Conservation (phyloP, 2,329 filamentous ascomycete species). For the Exophiala phaeomuriformis region DNA sequence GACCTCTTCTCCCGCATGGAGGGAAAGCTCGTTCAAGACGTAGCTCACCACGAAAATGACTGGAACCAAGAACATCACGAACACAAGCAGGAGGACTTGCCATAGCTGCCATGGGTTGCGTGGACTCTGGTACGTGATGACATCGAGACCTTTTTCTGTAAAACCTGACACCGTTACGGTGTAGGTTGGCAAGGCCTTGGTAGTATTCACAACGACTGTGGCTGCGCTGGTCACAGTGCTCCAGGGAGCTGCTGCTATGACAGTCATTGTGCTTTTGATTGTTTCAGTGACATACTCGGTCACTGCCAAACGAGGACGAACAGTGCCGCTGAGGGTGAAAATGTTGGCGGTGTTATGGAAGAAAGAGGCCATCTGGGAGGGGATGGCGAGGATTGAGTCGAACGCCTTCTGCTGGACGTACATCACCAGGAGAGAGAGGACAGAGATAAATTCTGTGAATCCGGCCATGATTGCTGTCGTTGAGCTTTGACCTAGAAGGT, state of each 20-base stretch:
- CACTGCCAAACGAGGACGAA: background rate
- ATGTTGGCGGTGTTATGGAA: background rate
- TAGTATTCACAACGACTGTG: background rate
- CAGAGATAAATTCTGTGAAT: background rate
- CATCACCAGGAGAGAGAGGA: background rate
- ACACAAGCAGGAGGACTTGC: background rate
- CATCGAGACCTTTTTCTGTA: background rate
- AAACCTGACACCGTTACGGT: background rate
- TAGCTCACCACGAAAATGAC: background rate
- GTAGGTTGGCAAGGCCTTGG: background rate
- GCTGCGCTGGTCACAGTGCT: background rate
- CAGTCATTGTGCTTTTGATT: background rate
- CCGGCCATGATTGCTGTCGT: conserved; percentile 1
- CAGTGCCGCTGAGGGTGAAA: background rate
- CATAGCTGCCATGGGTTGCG: background rate
- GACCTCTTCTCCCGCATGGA: too few species aligned
- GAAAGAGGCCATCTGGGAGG: background rate
- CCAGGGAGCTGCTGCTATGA: background rate
- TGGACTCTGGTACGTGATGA: background rate
- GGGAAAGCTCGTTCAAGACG: background rate
- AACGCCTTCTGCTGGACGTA: background rate
- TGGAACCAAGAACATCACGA: background rate
- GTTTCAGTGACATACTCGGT: background rate
- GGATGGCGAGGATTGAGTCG: background rate
- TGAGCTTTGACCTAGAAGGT: background rate